phyloP scores from a whole-genome alignment of 1,284 basidiomycete genomes.

The Ustilago lituana region DNA sequence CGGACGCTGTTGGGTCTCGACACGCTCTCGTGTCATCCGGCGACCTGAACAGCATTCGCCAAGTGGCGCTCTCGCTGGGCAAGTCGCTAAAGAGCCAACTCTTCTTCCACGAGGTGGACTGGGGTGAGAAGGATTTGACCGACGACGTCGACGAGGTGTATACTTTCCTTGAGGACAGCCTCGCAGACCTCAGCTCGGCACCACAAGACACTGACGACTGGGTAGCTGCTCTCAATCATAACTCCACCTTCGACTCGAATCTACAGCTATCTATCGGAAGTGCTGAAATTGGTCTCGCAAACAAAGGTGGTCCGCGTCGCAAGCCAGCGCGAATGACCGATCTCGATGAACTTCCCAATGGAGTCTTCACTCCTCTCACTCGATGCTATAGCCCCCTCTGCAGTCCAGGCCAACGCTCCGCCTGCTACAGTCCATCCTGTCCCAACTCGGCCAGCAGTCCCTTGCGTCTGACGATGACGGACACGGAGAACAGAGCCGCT shows the following conservation, averaged over 20 bases:
- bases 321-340: slow-evolving; percentile 70
- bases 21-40: slow-evolving; percentile 53
- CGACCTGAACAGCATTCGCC: slow-evolving; percentile 66
- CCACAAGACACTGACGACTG: slow-evolving; percentile 34
- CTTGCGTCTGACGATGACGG: slow-evolving; percentile 19
- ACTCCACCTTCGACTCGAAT: slow-evolving; percentile 23
- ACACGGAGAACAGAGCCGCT: slow-evolving; percentile 5
- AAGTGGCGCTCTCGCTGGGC: slow-evolving; percentile 84
- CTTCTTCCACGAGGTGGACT: slow-evolving; percentile 97
- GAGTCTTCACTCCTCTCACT: slow-evolving; percentile 94
- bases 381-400: slow-evolving; percentile 99
- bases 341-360: slow-evolving; percentile 81
- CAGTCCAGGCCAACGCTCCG: slow-evolving; percentile 67
- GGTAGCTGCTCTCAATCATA: slow-evolving; percentile 33
- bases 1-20: slow-evolving; percentile 68
- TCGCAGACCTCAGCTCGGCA: slow-evolving; percentile 25
- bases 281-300: slow-evolving; percentile 1
- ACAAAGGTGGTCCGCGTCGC: slow-evolving; percentile 7
- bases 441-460: slow-evolving; percentile 39
- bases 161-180: slow-evolving; percentile 86
- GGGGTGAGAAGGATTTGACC: slow-evolving; percentile 83
- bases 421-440: slow-evolving; percentile 57
- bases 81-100: slow-evolving; percentile 88
- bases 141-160: slow-evolving; percentile 95
- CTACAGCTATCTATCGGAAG: slow-evolving; percentile 30